These are phyloP conservation scores for Rhamnella rubrinervis DNA, from an alignment of 331 rosid genomes.

Conservation along the genomic window DNA sequence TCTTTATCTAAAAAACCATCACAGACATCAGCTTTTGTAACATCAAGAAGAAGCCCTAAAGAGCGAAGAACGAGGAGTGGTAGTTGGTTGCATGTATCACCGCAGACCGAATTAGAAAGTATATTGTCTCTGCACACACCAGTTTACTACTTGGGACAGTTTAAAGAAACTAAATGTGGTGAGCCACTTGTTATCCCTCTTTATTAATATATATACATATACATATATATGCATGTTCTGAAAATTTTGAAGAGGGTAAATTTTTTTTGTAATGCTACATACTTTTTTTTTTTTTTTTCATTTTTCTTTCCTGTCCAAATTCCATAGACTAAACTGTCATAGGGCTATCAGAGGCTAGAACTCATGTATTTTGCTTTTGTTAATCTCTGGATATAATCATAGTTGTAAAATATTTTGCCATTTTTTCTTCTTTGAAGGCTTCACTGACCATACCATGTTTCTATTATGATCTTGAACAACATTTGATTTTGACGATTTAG, in stretches of 20 bases:
- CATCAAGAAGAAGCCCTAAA: conserved; percentile 28
- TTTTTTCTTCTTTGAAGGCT: no score
- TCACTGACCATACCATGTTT: no score
- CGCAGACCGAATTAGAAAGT: conserved; percentile 48
- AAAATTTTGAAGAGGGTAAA: neutral
- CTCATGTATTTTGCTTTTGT: no score
- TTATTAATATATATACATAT: neutral
- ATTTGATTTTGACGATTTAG: no score
- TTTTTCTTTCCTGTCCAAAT: neutral
- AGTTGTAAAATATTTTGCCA: no score
- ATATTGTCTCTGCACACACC: conserved; percentile 64
- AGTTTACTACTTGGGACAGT: conserved; percentile 29
- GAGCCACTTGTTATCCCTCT: neutral
- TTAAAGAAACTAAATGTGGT: conserved; percentile 13
- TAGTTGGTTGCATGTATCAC: conserved; percentile 58
- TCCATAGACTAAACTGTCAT: neutral
- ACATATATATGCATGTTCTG: neutral
- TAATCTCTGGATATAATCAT: no score
- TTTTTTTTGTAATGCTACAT: conserved; percentile 18
- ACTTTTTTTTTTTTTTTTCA: neutral
- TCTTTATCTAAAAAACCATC: conserved; percentile 28
- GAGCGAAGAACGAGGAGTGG: conserved; percentile 13
- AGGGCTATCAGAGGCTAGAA: no score
- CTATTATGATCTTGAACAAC: no score
- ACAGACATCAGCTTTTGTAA: conserved; percentile 17